Conservation (phyloP, 495 filamentous ascomycete genomes). For the Thozetella sp. region DNA sequence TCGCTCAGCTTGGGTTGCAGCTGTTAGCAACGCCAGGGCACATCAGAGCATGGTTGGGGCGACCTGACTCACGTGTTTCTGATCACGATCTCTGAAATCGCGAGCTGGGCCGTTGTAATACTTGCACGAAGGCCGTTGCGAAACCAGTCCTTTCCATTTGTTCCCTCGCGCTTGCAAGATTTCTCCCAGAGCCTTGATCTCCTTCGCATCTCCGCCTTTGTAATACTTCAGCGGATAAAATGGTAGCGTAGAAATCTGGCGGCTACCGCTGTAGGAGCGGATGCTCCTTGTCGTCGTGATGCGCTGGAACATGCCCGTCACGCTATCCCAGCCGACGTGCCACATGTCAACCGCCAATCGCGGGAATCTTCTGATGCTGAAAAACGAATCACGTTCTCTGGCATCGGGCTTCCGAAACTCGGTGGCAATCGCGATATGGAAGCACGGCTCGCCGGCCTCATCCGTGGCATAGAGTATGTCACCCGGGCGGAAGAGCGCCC, state of each 20-base stretch:
- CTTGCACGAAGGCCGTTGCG: constrained; percentile 7
- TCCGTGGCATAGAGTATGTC: constrained; percentile 5
- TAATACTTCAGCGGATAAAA: constrained; percentile 8
- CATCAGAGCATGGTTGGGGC: no score
- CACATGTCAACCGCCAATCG: constrained; percentile 6
- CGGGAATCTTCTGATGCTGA: constrained; percentile 1
- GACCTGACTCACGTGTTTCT: no score
- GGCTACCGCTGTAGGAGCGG: constrained; percentile 2
- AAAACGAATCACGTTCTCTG: not conserved
- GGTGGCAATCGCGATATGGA: constrained; percentile 5
- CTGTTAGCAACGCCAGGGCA: not conserved
- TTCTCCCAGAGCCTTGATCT: not conserved
- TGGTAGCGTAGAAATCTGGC: constrained; percentile 1
- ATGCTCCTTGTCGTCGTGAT: constrained; percentile 9
- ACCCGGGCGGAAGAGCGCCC: constrained; percentile 7
- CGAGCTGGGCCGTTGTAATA: constrained; percentile 6
- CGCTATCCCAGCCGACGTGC: constrained; percentile 5
- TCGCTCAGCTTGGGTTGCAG: not conserved
- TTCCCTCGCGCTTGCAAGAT: not conserved
- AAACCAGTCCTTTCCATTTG: constrained; percentile 5
- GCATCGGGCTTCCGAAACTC: not conserved
- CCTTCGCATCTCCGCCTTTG: not conserved
- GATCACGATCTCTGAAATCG: no score
- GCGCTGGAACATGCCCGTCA: constrained; percentile 4
- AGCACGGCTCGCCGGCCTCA: constrained; percentile 5